Percentiles rank a stretch among this genome's conserved stretches.
Conservation (phyloP, 78 protist species). For the Tieghemostelium lacteum region DNA sequence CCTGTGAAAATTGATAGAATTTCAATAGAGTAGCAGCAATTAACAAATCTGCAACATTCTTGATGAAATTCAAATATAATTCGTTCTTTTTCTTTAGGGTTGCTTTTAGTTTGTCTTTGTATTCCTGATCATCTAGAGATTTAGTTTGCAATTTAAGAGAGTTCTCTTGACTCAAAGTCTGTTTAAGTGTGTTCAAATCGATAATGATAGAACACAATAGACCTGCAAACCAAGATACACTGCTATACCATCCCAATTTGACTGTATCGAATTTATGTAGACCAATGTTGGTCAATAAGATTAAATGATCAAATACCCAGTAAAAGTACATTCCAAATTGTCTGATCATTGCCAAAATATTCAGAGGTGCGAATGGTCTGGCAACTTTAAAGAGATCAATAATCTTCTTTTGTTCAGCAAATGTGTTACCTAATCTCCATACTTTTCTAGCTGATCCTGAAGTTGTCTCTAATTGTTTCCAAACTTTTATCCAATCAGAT, state of each 20-base stretch:
- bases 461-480: conserved; percentile 29
- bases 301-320: conserved; percentile 68
- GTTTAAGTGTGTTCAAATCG: conserved; percentile 37
- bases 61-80: conserved; percentile 38
- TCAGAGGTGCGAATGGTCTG: conserved; percentile 14
- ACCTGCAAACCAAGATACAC: conserved; percentile 69
- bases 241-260: conserved; percentile 46
- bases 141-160: neutral
- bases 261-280: conserved; percentile 49
- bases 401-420: conserved; percentile 65
- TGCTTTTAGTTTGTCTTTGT: conserved; percentile 12
- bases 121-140: neutral
- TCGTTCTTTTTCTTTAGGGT: conserved; percentile 24
- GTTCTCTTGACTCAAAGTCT: conserved; percentile 30
- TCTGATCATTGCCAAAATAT: conserved; percentile 56
- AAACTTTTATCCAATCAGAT: neutral
- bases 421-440: conserved; percentile 74
- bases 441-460: conserved; percentile 58
- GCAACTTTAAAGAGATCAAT: neutral
- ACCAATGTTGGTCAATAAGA: conserved; percentile 39
- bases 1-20: conserved; percentile 50
- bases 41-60: conserved; percentile 50
- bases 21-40: conserved; percentile 64
- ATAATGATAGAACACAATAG: conserved; percentile 71
- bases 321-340: conserved; percentile 71